Evolutionary conservation across 345 rosid species (phyloP), one percentile per base, ranked within the genome.

Genomic region (Citrus unshiu): DNA sequence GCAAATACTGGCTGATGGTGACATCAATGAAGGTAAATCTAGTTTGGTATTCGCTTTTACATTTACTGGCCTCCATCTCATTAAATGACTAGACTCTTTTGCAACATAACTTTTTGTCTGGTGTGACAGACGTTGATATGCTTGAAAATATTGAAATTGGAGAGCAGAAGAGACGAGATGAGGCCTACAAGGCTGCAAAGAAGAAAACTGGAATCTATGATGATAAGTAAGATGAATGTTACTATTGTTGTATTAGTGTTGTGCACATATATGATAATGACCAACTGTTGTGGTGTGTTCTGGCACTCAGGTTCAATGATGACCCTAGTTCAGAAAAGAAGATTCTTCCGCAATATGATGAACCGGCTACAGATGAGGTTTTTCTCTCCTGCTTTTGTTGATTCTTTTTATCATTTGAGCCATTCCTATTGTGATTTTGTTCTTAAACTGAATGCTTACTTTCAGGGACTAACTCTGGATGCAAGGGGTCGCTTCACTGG

Each of bases 91-190:
- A 43, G 27, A 49, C 75, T 74, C 75, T 88, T 79, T 82, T 79
- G 72, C 87, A 70, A 85, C 88, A 35, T 78, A 82, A 80, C 46
- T 81, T 80, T 82, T 78, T 84, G 75, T 86, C 74, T 85, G 66
- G 76, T 83, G 68, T 84, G 76, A 79, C 98, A 94, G 98, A 91
- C 81, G 79, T 89, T 68, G 99, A 96, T 87, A 90, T 94, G 99
- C 97, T 96, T 68, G 99, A 96, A 90, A 96, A 96, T 84, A 90
- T 89, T 84, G 99, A 96, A 88, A 91, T 96, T 82, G 99, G 99
- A 70, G 97, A 94, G 88, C 99, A 96, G 81, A 96, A 93, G 87
- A 91, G 89, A 22, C 94, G 99, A 10, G 84, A 89, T 51, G 97
- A 93, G 39, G 95, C 98, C 80, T 96, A 96, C 77, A 89, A 91